Evolutionary conservation across 2,329 filamentous ascomycete genomes (phyloP), one percentile per base, ranked within the genome.

Genomic region (Stemphylium lycopersici): DNA sequence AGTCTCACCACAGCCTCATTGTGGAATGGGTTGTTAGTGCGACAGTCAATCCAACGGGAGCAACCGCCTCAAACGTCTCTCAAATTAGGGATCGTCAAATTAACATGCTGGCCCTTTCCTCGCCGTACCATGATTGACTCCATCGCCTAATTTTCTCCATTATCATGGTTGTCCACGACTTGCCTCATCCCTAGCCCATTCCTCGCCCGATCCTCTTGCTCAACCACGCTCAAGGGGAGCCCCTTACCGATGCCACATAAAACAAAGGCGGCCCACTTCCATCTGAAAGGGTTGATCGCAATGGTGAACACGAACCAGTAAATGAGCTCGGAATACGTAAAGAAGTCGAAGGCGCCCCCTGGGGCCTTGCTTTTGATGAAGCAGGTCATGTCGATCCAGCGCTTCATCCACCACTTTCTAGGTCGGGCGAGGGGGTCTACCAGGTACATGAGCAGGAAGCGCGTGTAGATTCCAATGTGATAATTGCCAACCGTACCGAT

Each of bases 201-300:
- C 46, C 86, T 76, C 6, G 90, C 59, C 55, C 71, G 77, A 62
- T 88, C 83, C 76, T 96, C 91, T 13, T 83, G 77, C 60, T 83
- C 78, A 0, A 93, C 87, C 22, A 95, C 79, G 12, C 77, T 79
- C 72, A 84, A 80, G 0, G 91, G 91, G 41, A 95, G 69, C 16
- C 79, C 79, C 38, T 84, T 80, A 0, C 89, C 90, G 26, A 93
- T 71, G 0, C 91, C 91, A 55, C 89, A 89, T 65, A 96, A 87
- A 13, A 96, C 90, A 70, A 96, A 96, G 0, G 87, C 71, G 0
- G 88, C 90, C 91, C 91, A 96, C 78, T 96, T 96, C 90, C 91
- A 96, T 7, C 91, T 80, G 74, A 96, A 96, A 0, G 91, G 91
- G 69, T 96, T 96, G 65, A 95, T 83, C 4, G 83, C 78, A 37